Percentiles rank a stretch among this genome's conserved stretches.
Conservation (phyloP, 768 basidiomycete species). For the Kwoniella shandongensis region DNA sequence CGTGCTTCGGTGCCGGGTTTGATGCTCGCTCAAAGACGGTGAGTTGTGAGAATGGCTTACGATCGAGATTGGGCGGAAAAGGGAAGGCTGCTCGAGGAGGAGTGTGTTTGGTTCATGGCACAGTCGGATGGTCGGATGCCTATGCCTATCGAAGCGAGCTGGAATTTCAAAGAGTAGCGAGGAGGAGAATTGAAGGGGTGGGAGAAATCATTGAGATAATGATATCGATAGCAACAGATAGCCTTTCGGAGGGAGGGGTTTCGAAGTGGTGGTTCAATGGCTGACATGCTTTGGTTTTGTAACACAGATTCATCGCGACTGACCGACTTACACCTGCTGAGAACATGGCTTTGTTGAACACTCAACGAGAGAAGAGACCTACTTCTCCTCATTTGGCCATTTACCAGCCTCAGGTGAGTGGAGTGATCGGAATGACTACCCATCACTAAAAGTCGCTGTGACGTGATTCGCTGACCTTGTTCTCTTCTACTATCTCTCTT, state of each 20-base stretch:
- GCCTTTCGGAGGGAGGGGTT: no score
- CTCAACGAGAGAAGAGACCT: slow-evolving; percentile 83
- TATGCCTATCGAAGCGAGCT: no score
- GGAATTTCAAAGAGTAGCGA: no score
- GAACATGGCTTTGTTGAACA: slow-evolving; percentile 68
- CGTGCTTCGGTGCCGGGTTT: slow-evolving; percentile 28
- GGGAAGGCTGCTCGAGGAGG: no score
- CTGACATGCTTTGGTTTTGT: not conserved
- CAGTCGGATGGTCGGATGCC: no score
- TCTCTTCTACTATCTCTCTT: no score
- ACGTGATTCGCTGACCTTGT: no score
- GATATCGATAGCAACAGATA: no score
- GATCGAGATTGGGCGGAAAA: not conserved
- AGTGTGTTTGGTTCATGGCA: no score
- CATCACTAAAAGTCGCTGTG: not conserved
- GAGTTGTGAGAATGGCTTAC: not conserved
- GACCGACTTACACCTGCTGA: slow-evolving; percentile 45
- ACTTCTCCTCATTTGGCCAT: slow-evolving; percentile 94
- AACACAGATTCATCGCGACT: slow-evolving; percentile 45
- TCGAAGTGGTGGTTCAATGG: no score
- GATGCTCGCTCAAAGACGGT: slow-evolving; percentile 29
- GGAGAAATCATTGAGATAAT: no score
- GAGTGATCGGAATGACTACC: not conserved
- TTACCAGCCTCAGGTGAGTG: slow-evolving; percentile 60
- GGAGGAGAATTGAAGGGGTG: no score